These are phyloP conservation scores for Pueraria montana DNA, from an alignment of 306 rosid species.

Conservation along the genomic window DNA sequence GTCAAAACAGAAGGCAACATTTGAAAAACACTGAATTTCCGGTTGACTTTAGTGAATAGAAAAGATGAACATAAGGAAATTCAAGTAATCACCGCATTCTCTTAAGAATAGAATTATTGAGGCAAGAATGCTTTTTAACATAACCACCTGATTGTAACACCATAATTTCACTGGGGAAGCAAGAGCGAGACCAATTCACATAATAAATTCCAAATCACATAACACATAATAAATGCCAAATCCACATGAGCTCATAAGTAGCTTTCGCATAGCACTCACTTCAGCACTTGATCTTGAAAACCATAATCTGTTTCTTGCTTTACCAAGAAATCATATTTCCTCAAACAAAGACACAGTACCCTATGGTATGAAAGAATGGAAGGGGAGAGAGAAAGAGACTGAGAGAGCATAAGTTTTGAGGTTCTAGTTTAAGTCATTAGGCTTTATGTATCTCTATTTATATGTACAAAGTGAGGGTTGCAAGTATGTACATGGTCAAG, in stretches of 20 bases:
- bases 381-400: no score
- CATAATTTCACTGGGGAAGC: neutral
- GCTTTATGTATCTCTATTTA: no score
- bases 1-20: slow-evolving; percentile 38
- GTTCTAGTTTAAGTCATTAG: no score
- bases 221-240: slow-evolving; percentile 11
- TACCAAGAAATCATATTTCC: no score
- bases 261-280: neutral
- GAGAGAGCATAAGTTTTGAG: no score
- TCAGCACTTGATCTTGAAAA: slow-evolving; percentile 31
- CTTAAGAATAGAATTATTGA: slow-evolving; percentile 26
- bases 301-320: no score
- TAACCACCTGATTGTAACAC: neutral
- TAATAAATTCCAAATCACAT: neutral
- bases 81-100: slow-evolving; percentile 27
- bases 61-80: slow-evolving; percentile 30
- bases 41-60: slow-evolving; percentile 4
- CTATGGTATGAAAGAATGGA: no score
- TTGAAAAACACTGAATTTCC: slow-evolving; percentile 21
- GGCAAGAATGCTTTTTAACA: slow-evolving; percentile 6
- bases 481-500: no score
- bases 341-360: no score
- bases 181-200: neutral
- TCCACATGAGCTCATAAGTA: neutral
- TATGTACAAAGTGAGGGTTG: no score